Evolutionary conservation across 2,329 filamentous ascomycete genomes (phyloP), one percentile per base, ranked within the genome.

Genomic region (Ustulina deusta): DNA sequence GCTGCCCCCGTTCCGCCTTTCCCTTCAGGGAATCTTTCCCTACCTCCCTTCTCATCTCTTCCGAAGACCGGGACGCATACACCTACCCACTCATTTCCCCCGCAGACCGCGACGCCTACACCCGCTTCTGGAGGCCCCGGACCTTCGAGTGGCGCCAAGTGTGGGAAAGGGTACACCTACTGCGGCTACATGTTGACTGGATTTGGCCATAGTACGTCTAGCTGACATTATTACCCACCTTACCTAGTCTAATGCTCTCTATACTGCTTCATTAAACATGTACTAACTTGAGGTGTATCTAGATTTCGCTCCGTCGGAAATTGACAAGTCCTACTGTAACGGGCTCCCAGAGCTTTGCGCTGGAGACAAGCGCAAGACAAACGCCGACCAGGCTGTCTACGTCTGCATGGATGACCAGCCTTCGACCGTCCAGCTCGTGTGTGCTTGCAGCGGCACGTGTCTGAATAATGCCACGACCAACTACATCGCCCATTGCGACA

Each of bases 111-210:
- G 5, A 59, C 72, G 2, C 27, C 40, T 1, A 46, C 55, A 3
- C 7, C 61, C 17, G 51, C 69, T 61, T 42, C 69, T 10, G 32
- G 55, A 42, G 62, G 65, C n/a, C 20, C 70, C 25, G 66, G 38
- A 9, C 66, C 67, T 17, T 13, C 52, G n/a, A 56, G 40, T 15
- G 72, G 69, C 1, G 54, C 75, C 4, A 75, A 74, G 38, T 78
- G 77, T n/a, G 76, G 75, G 13, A 77, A 78, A 54, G 77, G 76
- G 4, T 78, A 75, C 63, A 78, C 76, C 6, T 78, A 78, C 62
- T 78, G 76, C 61, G 76, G 76, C 1, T 78, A 75, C 56, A 77
- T 77, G 73, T 71, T 78, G 44, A 73, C 73, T 20, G 54, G 62
- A 5, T 64, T 57, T 20, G 73, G 72, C 2, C 77, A 78, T 27